Base-by-base conservation (phyloP, 129 eudicot species). In the Tagetes erecta region DNA sequence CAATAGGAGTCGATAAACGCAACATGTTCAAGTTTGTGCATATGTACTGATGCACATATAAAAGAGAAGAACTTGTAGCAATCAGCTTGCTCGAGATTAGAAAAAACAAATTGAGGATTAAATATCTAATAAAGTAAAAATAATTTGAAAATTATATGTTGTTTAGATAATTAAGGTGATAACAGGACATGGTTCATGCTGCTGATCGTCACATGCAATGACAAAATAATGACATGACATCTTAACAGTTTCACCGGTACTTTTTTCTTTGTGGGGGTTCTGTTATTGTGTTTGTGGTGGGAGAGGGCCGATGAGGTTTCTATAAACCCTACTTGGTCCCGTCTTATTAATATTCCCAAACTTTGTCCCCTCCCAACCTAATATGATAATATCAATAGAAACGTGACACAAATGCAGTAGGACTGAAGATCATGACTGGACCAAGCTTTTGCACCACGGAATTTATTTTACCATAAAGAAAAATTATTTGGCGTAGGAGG, bases 201-300 rank as follows among this genome's bases (percentile, higher is more conserved):
- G 64, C 42, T 33, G 34, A 71, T 58, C 56, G 58, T 58, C 77
- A 72, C 58, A 72, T 58, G 67, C 67, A 72, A 58, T 50, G 8
- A 71, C 39, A 55, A 71, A 31, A 39, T 39, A 11, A 55, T 9
- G 41, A 72, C 34, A 72, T 58, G 45, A 33, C 68, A 42, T 34
- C 42, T 44, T 42, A 41, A 72, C 58, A 58, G 35, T 30, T 42
- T 58, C 56, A 44, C 56, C 39, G 58, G 40, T 2, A 40, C 4
- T 34, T 58, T 72, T 58, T 30, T 42, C 46, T 72, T 14, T 72
- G 13, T 71, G 36, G 33, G 76, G 68, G 67, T 0, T 58, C 44
- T 72, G 41, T 52, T 72, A 57, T 55, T 44, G 57, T 39, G 58
- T 72, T 11, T 41, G 68, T 72, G 77, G 77, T 57, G 76, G 71